phyloP scores from a whole-genome alignment of 148 eudicot species.

The Limonium bicolor region DNA sequence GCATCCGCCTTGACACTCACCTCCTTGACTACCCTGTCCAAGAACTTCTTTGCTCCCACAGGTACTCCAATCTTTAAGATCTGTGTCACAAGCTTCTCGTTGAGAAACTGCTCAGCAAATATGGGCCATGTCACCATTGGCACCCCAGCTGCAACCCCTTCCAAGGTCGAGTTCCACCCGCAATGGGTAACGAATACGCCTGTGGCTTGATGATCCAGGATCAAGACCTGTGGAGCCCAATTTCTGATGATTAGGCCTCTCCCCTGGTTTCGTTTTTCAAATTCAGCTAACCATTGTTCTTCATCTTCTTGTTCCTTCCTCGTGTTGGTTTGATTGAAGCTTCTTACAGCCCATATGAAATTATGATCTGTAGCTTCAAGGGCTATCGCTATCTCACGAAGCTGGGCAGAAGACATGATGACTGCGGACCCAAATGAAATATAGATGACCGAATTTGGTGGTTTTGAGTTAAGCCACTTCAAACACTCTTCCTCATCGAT shows the following conservation, averaged over 20 bases:
- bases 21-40: not conserved
- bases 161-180: no score
- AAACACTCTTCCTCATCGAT: slow-evolving; percentile 12
- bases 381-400: no score
- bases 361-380: slow-evolving; percentile 13
- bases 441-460: no score
- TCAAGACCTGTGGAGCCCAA: slow-evolving; percentile 23
- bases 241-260: slow-evolving; percentile 17
- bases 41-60: slow-evolving; percentile 17
- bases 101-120: no score
- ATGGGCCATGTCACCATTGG: no score
- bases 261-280: slow-evolving; percentile 9
- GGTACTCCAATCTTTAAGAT: slow-evolving; percentile 14
- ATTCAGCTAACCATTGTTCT: slow-evolving; percentile 31
- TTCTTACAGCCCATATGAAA: slow-evolving; percentile 29
- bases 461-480: slow-evolving; percentile 15
- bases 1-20: no score
- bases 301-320: no score
- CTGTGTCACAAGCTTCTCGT: slow-evolving; percentile 14
- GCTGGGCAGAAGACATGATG: slow-evolving; percentile 4
- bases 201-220: slow-evolving; percentile 18
- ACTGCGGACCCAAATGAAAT: slow-evolving; percentile 19
- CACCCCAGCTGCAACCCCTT: no score
- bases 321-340: no score
- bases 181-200: slow-evolving; percentile 30